A percentile compares a stretch with the other conserved stretches of the same genome.
Evolutionary conservation across 129 eudicot genomes (phyloP).

Genomic region (Flaveria trinervia): DNA sequence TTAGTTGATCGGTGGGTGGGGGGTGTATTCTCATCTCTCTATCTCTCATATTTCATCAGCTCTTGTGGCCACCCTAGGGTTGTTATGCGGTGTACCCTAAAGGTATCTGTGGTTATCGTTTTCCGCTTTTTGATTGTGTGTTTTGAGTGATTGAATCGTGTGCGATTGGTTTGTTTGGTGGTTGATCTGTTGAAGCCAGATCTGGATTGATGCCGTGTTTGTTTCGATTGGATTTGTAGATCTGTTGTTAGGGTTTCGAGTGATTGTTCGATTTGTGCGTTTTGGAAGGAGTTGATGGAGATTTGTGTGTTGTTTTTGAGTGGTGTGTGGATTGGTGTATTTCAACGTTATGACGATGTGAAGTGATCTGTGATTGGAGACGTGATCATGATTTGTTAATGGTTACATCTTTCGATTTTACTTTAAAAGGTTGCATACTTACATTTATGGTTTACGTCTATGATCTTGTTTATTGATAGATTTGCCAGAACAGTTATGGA

Average conservation of each 20-base stretch:
- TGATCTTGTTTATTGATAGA: not conserved
- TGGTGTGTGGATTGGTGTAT: not conserved
- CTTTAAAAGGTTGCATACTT: too few relatives aligned
- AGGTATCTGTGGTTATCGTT: conserved; percentile 39
- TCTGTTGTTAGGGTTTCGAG: conserved; percentile 31
- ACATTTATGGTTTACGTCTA: not conserved
- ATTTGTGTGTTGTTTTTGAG: not conserved
- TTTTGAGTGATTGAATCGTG: not conserved
- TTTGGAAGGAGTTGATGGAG: not conserved
- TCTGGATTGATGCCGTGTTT: conserved; percentile 21
- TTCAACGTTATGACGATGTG: not conserved
- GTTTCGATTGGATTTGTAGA: conserved; percentile 13
- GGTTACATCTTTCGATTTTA: too few relatives aligned
- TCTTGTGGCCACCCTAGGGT: conserved; percentile 64
- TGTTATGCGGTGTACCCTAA: conserved; percentile 53
- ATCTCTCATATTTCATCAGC: conserved; percentile 22
- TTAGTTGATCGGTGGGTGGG: conserved; percentile 30
- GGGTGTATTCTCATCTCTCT: conserved; percentile 29
- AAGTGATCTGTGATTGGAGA: too few relatives aligned
- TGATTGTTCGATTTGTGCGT: not conserved
- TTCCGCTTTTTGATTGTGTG: not conserved
- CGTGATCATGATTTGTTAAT: too few relatives aligned
- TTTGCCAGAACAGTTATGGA: conserved; percentile 12
- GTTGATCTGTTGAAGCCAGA: conserved; percentile 23
- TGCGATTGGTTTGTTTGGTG: not conserved